Percentiles rank a stretch among this genome's conserved stretches.
Evolutionary conservation across 192 early-diverging fungal species (phyloP).

Genomic region (Lobulomyces angularis): DNA sequence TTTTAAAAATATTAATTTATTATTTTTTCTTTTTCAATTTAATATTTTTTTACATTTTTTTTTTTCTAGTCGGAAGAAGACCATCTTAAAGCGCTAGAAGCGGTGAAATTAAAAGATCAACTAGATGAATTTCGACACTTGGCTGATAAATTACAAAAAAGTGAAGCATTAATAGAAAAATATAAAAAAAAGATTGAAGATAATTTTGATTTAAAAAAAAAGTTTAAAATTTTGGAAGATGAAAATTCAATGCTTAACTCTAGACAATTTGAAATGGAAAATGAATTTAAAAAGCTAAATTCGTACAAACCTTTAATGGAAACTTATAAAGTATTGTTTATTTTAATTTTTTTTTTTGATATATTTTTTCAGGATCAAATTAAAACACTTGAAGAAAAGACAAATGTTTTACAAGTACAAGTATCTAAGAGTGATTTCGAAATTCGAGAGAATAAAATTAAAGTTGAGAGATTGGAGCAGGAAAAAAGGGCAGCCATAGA

Average conservation of each 20-base stretch:
- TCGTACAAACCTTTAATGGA: conserved; percentile 74
- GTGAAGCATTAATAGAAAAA: conserved; percentile 89
- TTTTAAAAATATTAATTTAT: not conserved
- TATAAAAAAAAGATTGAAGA: conserved; percentile 94
- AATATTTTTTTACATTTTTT: not conserved
- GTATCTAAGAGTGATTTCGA: conserved; percentile 63
- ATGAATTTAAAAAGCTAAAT: conserved; percentile 72
- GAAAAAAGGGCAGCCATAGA: conserved; percentile 60
- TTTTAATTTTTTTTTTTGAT: too few relatives aligned
- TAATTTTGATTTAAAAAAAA: conserved; percentile 59
- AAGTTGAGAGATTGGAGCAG: conserved; percentile 48
- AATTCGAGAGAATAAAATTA: conserved; percentile 41
- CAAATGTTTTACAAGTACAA: conserved; percentile 50
- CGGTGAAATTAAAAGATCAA: conserved; percentile 66
- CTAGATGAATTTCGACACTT: conserved; percentile 81
- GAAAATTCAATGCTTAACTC: not conserved
- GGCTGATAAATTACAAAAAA: conserved; percentile 83
- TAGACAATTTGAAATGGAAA: conserved; percentile 60
- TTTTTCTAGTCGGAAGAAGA: conserved; percentile 37
- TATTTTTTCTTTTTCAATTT: not conserved
- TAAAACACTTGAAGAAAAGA: conserved; percentile 57
- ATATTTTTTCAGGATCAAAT: too few relatives aligned
- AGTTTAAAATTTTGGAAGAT: conserved; percentile 43
- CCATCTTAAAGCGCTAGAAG: conserved; percentile 40
- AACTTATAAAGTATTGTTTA: conserved; percentile 73